Percentiles rank a stretch among this genome's conserved stretches.
phyloP scores from a whole-genome alignment of 306 rosid species.

The Fragaria vesca region DNA sequence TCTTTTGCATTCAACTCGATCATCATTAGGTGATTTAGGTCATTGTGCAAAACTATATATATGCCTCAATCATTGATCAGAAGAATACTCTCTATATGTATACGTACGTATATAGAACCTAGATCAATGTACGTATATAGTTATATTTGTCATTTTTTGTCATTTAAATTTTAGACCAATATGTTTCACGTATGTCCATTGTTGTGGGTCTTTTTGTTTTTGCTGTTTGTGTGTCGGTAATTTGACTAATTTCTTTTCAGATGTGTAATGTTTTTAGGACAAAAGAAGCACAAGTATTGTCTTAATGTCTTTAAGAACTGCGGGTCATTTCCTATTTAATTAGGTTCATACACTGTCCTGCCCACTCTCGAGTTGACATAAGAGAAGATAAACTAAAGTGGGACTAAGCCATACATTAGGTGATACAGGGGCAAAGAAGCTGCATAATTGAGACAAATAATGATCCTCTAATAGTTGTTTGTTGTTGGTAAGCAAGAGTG shows the following conservation, averaged over 20 bases:
- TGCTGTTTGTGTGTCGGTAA: not conserved
- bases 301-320: not conserved
- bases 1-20: not conserved
- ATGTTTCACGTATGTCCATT: not conserved
- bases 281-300: not conserved
- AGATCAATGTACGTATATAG: too few relatives aligned
- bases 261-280: not conserved
- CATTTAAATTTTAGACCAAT: not conserved
- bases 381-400: too few relatives aligned
- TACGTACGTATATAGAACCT: too few relatives aligned
- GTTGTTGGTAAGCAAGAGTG: not conserved
- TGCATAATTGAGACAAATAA: not conserved
- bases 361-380: not conserved
- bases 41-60: not conserved
- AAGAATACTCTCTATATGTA: not conserved
- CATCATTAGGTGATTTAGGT: not conserved
- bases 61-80: not conserved
- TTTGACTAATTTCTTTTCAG: not conserved
- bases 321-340: not conserved
- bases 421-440: too few relatives aligned
- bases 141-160: not conserved
- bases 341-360: not conserved
- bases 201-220: not conserved
- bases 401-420: not conserved
- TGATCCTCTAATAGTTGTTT: not conserved